Base-by-base conservation (phyloP, 2,329 filamentous ascomycete species). In the Verticillium dahliae region DNA sequence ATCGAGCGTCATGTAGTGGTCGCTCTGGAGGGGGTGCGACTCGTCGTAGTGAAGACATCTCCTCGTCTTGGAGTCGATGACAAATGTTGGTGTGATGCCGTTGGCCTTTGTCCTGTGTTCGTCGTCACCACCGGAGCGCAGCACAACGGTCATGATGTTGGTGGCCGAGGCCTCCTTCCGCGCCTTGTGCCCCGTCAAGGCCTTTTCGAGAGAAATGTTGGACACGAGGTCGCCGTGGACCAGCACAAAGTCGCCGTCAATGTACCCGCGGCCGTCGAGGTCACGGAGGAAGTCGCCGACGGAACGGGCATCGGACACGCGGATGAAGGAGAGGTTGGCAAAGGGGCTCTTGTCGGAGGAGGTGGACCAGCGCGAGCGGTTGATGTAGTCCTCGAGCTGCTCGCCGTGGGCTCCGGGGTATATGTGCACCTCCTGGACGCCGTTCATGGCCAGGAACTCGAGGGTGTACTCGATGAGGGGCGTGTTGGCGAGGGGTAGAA, bases 381-480 rank as follows among this genome's bases (percentile, higher is more conserved):
- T 84, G 68, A 99, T 88, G 73, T 98, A 96, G 66, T 86, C 84
- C 77, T 98, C 93, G 61, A 99, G 85, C 73, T 92, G 86, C 62
- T 95, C 89, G 35, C 90, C 90, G 73, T 97, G 92, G 34, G 91
- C 88, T 63, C 92, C 91, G 69, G 90, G 94, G 78, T 97, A 98
- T 62, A 99, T 85, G 73, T 90, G 96, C 60, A 98, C 90, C 67
- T 97, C 91, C 68, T 95, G 88, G n/a, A 98, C 92, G 62, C 93
- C 92, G 62, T 95, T 92, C 83, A 94, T 94, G 66, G 92, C 92
- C 1, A 99, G 87, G 70, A 97, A 98, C 72, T 98, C 93, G 70
- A 98, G 87, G 4, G 94, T 98, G 74, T 99, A 98, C 75, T 99
- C 95, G 77, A 99, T 96, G 65, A 99, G 81, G 39, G 95, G 94